Evolutionary conservation across 257 asterid genomes (phyloP), one percentile per base, ranked within the genome.

Genomic region (Thymus quinquecostatus): DNA sequence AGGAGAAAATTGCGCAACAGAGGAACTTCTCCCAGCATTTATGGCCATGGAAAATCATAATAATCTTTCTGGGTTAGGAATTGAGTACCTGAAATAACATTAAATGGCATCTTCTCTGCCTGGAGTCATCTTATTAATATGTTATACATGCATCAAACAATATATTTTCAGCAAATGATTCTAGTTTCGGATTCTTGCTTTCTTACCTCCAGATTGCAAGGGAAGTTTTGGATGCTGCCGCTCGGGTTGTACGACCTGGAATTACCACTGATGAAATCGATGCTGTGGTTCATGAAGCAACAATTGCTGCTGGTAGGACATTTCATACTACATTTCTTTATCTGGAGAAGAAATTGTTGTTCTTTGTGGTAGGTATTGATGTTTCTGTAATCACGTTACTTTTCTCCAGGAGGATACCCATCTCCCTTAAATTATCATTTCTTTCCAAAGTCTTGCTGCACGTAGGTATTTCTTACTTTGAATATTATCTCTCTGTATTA

Each of bases 361-460:
- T 55, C 59, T 59, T 38, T 70, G 27, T 61, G 59, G 32, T 60
- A 63, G 55, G 45, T 36, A 30, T 38, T 64, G 48, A 45, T 50
- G 74, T 28, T 50, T 14, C 69, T 9, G 60, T 59, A 12, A 32
- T 74, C 65, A 12, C 60, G 73, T 70, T 59, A 7, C 61, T 44
- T 67, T 49, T 69, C 62, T 5, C 79, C 88, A 95, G 99, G 99
- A 75, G 99, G 96, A 86, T 95, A 95, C 81, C 99, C 99, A 78
- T 95, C 99, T 64, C 97, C 99, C 2, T 65, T 95, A 49, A 92
- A 92, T 81, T 95, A 95, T 78, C 84, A 90, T 84, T 92, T 92
- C 78, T 95, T 95, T 79, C 99, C 98, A 0, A 95, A 92, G 84
- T 95, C 99, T 73, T 92, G 98, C 91, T 95, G 99, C 99, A 95